Conservation (phyloP, 2,329 filamentous ascomycete species). For the Aspergillus oerlinghausenensis region DNA sequence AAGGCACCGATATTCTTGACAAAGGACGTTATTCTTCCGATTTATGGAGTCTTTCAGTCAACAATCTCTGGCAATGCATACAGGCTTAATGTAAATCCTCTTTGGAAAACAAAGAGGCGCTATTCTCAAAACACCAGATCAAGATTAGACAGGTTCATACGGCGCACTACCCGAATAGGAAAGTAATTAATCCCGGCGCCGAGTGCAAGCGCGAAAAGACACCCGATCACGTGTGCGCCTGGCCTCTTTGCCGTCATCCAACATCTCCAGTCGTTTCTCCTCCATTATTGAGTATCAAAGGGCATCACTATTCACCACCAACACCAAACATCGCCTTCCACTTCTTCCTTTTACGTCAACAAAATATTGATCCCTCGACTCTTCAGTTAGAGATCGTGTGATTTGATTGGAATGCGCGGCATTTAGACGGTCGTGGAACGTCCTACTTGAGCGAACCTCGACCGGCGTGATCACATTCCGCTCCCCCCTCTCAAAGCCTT, state of each 20-base stretch:
- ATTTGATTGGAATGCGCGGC: slow-evolving; percentile 30
- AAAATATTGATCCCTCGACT: slow-evolving; percentile 9
- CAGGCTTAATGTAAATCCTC: background rate
- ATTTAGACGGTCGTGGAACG: slow-evolving; percentile 29
- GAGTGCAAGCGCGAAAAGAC: slow-evolving; percentile 12
- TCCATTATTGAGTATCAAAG: slow-evolving; percentile 20
- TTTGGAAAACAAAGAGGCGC: background rate
- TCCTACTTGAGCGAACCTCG: slow-evolving; percentile 33
- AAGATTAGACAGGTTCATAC: background rate
- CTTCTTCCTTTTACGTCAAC: slow-evolving; percentile 11
- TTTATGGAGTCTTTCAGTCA: background rate
- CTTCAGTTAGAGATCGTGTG: slow-evolving; percentile 4
- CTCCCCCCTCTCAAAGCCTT: slow-evolving; percentile 11
- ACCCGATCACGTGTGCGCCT: slow-evolving; percentile 23
- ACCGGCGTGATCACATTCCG: slow-evolving; percentile 20
- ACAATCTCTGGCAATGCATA: background rate
- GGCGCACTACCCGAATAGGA: background rate
- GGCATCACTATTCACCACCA: slow-evolving; percentile 14
- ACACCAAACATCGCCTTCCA: slow-evolving; percentile 12
- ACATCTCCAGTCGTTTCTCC: slow-evolving; percentile 19
- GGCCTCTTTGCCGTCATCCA: slow-evolving; percentile 29
- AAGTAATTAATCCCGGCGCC: background rate
- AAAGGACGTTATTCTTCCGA: background rate
- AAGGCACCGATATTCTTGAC: background rate
- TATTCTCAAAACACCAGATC: background rate